Conservation (phyloP, 371 early-diverging fungal genomes). For the Massospora cicadina region DNA sequence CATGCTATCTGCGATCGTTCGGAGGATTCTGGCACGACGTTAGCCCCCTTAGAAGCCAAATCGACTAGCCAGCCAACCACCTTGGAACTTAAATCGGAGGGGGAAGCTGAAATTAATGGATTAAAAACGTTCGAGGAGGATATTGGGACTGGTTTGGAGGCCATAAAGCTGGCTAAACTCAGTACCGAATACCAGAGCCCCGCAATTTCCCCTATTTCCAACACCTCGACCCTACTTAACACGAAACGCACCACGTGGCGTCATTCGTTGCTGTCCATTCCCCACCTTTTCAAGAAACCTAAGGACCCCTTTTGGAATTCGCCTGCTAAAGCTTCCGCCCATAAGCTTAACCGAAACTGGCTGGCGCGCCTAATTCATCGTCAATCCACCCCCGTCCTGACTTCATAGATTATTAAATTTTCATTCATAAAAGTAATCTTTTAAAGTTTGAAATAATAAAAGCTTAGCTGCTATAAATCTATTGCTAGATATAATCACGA, state of each 20-base stretch:
- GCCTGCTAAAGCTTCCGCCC: background rate
- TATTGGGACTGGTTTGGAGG: too few relatives aligned
- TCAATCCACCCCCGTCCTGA: background rate
- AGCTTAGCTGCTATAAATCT: too few relatives aligned
- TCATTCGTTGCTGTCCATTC: background rate
- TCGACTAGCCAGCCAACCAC: too few relatives aligned
- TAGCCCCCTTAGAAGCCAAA: too few relatives aligned
- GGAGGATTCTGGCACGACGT: background rate
- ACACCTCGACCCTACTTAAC: background rate
- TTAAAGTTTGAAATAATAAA: too few relatives aligned
- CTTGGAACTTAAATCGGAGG: too few relatives aligned
- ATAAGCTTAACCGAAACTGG: background rate
- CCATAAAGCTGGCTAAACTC: too few relatives aligned
- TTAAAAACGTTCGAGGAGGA: too few relatives aligned
- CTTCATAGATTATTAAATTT: background rate
- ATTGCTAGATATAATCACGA: too few relatives aligned
- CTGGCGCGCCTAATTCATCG: background rate
- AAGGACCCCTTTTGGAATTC: background rate
- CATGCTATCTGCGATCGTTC: too few relatives aligned
- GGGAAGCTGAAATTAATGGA: too few relatives aligned
- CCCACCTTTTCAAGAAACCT: background rate
- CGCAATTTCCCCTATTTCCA: background rate
- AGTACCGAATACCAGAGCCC: background rate
- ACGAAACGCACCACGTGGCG: background rate
- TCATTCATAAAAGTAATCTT: too few relatives aligned